phyloP scores from a whole-genome alignment of 164 flowering plant genomes.

The Liriodendron chinense region DNA sequence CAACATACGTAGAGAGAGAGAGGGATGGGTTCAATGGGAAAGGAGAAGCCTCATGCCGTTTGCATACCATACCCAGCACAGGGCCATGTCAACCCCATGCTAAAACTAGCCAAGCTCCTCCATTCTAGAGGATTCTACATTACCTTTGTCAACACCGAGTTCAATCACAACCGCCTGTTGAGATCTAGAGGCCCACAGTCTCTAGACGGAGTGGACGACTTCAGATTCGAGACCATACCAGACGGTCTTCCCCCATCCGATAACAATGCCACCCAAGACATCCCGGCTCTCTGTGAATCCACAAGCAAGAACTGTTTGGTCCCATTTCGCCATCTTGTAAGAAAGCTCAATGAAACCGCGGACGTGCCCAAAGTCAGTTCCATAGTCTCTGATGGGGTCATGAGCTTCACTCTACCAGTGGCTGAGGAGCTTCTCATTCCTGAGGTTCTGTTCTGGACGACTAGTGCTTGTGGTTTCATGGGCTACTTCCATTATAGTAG shows the following conservation, averaged over 20 bases:
- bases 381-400: constrained; percentile 41
- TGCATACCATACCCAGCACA: constrained; percentile 45
- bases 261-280: constrained; percentile 42
- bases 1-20: no score
- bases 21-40: background rate
- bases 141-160: constrained; percentile 31
- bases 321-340: constrained; percentile 30
- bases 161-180: constrained; percentile 32
- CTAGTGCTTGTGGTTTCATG: constrained; percentile 53
- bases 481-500: constrained; percentile 26
- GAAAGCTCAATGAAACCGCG: constrained; percentile 19
- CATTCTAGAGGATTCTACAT: constrained; percentile 39
- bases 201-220: constrained; percentile 28
- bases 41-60: constrained; percentile 34
- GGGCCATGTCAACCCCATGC: constrained; percentile 43
- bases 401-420: constrained; percentile 22
- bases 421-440: constrained; percentile 45
- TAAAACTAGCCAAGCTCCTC: constrained; percentile 46
- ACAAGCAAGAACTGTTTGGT: constrained; percentile 20
- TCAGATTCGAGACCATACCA: constrained; percentile 43
- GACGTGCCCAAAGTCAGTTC: constrained; percentile 37
- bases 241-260: constrained; percentile 47
- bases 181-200: constrained; percentile 35
- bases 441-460: constrained; percentile 37
- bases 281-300: constrained; percentile 35